Conservation (phyloP, 2,329 filamentous ascomycete species). For the Zopfia rhizophila region DNA sequence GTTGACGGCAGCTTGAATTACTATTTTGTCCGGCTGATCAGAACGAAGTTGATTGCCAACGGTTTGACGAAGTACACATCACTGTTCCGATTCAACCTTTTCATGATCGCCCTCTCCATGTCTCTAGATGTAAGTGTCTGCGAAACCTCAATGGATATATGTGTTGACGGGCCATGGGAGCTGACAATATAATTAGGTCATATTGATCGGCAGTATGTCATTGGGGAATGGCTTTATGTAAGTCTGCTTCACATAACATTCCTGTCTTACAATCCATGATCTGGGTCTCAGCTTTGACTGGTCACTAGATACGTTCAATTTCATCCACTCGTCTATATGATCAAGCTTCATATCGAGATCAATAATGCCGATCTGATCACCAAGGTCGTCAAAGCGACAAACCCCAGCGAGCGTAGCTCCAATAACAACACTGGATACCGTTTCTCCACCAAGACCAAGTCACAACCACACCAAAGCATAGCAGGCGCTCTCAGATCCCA, state of each 20-base stretch:
- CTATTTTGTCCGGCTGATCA: slow-evolving; percentile 55
- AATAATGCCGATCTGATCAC: slow-evolving; percentile 46
- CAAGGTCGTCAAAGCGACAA: slow-evolving; percentile 25
- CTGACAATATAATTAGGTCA: too few species aligned
- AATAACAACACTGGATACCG: background rate
- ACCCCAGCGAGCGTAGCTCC: slow-evolving; percentile 1
- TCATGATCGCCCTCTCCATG: slow-evolving; percentile 40
- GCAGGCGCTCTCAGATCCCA: background rate
- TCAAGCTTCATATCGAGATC: slow-evolving; percentile 51
- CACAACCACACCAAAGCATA: background rate
- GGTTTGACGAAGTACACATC: slow-evolving; percentile 44
- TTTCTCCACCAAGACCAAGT: background rate
- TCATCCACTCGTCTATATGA: slow-evolving; percentile 44
- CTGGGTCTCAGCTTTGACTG: background rate
- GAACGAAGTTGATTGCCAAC: slow-evolving; percentile 35
- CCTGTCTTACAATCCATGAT: background rate
- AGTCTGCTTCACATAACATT: slow-evolving; percentile 13
- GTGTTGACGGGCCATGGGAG: too few species aligned
- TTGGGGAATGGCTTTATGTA: slow-evolving; percentile 31
- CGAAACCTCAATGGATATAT: too few species aligned
- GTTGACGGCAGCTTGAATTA: slow-evolving; percentile 59
- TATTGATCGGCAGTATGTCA: slow-evolving; percentile 39
- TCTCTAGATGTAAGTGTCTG: slow-evolving; percentile 46
- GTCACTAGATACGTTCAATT: slow-evolving; percentile 38
- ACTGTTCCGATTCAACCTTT: slow-evolving; percentile 42